Percentiles rank a stretch among this genome's conserved stretches.
phyloP scores from a whole-genome alignment of 345 rosid species.

The Xanthoceras sorbifolium region DNA sequence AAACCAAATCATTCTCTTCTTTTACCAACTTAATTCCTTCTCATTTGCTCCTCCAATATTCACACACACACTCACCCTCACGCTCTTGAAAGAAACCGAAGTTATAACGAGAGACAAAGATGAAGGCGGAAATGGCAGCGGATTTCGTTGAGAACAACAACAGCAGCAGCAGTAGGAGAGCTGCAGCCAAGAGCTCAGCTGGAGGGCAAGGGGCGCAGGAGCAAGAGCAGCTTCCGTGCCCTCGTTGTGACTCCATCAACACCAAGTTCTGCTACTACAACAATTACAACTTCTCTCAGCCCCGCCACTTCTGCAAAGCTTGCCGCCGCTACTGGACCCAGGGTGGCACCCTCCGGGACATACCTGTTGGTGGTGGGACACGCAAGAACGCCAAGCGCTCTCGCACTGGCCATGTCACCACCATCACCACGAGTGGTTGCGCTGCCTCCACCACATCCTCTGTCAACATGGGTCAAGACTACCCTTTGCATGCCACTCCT shows the following conservation, averaged over 20 bases:
- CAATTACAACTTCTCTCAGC: slow-evolving; percentile 97
- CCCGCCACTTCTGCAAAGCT: slow-evolving; percentile 96
- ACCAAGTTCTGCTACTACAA: slow-evolving; percentile 96
- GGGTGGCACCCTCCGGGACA: slow-evolving; percentile 94
- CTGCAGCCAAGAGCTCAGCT: slow-evolving; percentile 27
- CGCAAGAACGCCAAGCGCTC: slow-evolving; percentile 86
- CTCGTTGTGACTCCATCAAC: slow-evolving; percentile 88
- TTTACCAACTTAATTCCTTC: background rate
- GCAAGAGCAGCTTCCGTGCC: slow-evolving; percentile 91
- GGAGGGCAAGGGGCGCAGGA: slow-evolving; percentile 53
- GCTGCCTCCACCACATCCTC: background rate
- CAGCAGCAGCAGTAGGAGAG: slow-evolving; percentile 17
- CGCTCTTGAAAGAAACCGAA: too few species aligned
- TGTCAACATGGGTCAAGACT: slow-evolving; percentile 13
- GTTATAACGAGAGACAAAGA: background rate
- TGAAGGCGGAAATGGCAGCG: slow-evolving; percentile 46
- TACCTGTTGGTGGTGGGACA: slow-evolving; percentile 91
- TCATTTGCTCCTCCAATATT: background rate
- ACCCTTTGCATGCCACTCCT: slow-evolving; percentile 52
- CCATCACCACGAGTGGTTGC: slow-evolving; percentile 1
- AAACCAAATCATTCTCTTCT: background rate
- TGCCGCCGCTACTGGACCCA: slow-evolving; percentile 99
- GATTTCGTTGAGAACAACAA: slow-evolving; percentile 38
- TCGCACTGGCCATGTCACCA: slow-evolving; percentile 35
- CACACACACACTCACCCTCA: too few species aligned